These are phyloP conservation scores for Echinosophora koreensis DNA, from an alignment of 306 rosid species.

Conservation along the genomic window DNA sequence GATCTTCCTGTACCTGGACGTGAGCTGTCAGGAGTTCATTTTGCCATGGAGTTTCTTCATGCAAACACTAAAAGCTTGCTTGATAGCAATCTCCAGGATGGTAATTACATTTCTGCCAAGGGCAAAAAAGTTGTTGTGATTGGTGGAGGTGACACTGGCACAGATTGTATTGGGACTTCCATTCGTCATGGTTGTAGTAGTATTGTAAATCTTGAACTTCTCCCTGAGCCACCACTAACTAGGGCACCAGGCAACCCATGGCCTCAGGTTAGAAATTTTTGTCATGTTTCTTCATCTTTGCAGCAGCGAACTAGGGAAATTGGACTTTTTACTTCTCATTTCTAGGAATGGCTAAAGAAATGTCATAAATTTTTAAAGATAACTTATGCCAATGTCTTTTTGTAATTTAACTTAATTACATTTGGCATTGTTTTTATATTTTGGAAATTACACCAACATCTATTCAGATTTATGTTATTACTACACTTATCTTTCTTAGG, in stretches of 20 bases:
- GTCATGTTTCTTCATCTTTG: background rate
- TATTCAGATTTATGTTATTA: too few relatives aligned
- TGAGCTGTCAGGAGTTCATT: slow-evolving; percentile 87
- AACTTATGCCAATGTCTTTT: too few relatives aligned
- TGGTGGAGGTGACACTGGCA: slow-evolving; percentile 99
- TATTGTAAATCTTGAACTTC: slow-evolving; percentile 73
- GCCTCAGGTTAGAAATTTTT: slow-evolving; percentile 80
- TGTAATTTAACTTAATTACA: too few relatives aligned
- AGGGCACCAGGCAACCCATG: slow-evolving; percentile 99
- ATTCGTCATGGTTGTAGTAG: slow-evolving; percentile 87
- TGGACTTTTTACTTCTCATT: background rate
- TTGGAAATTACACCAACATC: too few relatives aligned
- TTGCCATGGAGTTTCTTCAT: slow-evolving; percentile 97
- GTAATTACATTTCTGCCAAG: slow-evolving; percentile 95
- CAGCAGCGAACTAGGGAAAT: background rate
- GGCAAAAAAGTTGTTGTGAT: slow-evolving; percentile 94
- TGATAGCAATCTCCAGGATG: slow-evolving; percentile 84
- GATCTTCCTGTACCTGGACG: slow-evolving; percentile 96
- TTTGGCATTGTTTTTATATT: too few relatives aligned
- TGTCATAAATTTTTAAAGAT: background rate
- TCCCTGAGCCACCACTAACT: slow-evolving; percentile 80
- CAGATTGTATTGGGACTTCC: slow-evolving; percentile 98
- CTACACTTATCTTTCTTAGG: too few relatives aligned
- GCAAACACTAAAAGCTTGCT: slow-evolving; percentile 98
- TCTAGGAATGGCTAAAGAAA: slow-evolving; percentile 15